phyloP scores from a whole-genome alignment of 2,329 filamentous ascomycete genomes.

The Hypoxylon sp. region DNA sequence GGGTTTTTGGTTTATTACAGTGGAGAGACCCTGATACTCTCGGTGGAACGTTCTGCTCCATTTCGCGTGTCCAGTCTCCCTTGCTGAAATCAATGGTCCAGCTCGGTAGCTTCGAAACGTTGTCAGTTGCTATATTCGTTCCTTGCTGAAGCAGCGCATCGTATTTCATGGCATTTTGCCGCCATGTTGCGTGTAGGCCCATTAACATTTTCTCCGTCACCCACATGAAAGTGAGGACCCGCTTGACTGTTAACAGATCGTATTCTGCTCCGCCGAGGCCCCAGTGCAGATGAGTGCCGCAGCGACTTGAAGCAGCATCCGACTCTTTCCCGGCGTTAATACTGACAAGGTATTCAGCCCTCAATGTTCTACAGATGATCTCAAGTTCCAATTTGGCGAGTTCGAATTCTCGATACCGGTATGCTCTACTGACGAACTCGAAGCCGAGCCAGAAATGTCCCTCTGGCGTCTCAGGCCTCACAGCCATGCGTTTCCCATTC shows the following conservation, averaged over 20 bases:
- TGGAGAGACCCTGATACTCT: slow-evolving; percentile 18
- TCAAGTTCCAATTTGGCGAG: slow-evolving; percentile 27
- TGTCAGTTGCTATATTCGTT: slow-evolving; percentile 32
- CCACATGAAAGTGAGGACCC: slow-evolving; percentile 37
- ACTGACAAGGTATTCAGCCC: slow-evolving; percentile 26
- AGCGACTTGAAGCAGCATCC: slow-evolving; percentile 25
- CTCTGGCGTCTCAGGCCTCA: slow-evolving; percentile 19
- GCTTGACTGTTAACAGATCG: slow-evolving; percentile 24
- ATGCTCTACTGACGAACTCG: slow-evolving; percentile 34
- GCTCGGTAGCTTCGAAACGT: slow-evolving; percentile 19
- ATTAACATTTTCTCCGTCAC: slow-evolving; percentile 33
- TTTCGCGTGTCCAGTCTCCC: slow-evolving; percentile 28
- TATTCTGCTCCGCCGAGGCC: slow-evolving; percentile 30
- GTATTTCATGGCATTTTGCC: slow-evolving; percentile 29
- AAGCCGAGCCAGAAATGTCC: slow-evolving; percentile 40
- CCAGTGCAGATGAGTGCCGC: slow-evolving; percentile 35
- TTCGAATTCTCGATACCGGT: slow-evolving; percentile 26
- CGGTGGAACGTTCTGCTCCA: slow-evolving; percentile 35
- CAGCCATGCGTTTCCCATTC: slow-evolving; percentile 29
- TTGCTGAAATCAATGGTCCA: slow-evolving; percentile 19
- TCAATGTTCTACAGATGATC: slow-evolving; percentile 15
- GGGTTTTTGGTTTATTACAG: slow-evolving; percentile 22
- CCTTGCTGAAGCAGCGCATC: slow-evolving; percentile 29
- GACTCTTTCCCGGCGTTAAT: slow-evolving; percentile 35
- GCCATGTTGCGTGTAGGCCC: slow-evolving; percentile 35